Base-by-base conservation (phyloP, 169 alveolate species). In the Plasmodium gonderi region DNA sequence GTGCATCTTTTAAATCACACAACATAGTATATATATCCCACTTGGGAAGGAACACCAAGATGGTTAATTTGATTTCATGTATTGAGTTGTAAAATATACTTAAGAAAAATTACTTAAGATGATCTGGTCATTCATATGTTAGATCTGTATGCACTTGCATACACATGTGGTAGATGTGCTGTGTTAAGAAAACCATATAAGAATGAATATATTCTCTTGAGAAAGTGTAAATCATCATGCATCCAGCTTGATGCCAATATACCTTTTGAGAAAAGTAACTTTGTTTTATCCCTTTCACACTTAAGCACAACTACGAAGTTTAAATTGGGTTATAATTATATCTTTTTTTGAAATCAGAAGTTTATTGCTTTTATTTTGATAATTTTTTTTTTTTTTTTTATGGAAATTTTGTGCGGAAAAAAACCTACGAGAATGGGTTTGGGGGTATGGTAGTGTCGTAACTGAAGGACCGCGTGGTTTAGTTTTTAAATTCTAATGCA, bases 61-160 rank as follows among this genome's bases (percentile, higher is more conserved):
- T 60, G 33, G 72, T 36, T 60, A 60, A 60, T 60, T 60, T 60
- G 72, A 60, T n/a, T n/a, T n/a, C n/a, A n/a, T n/a, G n/a, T n/a
- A n/a, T n/a, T n/a, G n/a, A n/a, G n/a, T n/a, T n/a, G n/a, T n/a
- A n/a, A n/a, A n/a, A n/a, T n/a, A n/a, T n/a, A n/a, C n/a, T n/a
- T n/a, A n/a, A n/a, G n/a, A n/a, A n/a, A n/a, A n/a, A n/a, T n/a
- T n/a, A n/a, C n/a, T n/a, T n/a, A n/a, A n/a, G n/a, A n/a, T n/a
- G n/a, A n/a, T n/a, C n/a, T n/a, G n/a, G n/a, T n/a, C n/a, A n/a
- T n/a, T n/a, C n/a, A n/a, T n/a, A n/a, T n/a, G n/a, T n/a, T n/a
- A n/a, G n/a, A n/a, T n/a, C n/a, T n/a, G n/a, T n/a, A n/a, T n/a
- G n/a, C n/a, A n/a, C n/a, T n/a, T n/a, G n/a, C n/a, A n/a, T n/a